Evolutionary conservation across 176 grass and related monocot genomes (phyloP).

Genomic region (Chloris gayana): DNA sequence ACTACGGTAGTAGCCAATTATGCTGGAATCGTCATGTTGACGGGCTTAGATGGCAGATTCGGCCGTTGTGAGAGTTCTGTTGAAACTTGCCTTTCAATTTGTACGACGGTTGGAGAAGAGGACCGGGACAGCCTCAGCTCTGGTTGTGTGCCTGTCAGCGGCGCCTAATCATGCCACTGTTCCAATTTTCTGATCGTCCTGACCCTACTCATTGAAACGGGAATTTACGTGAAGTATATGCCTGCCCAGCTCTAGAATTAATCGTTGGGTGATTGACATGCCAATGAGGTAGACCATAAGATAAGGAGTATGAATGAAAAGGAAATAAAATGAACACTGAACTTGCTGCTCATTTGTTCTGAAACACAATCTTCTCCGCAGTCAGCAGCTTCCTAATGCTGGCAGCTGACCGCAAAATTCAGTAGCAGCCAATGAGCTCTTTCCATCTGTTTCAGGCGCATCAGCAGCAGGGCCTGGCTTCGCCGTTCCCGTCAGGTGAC

Average conservation of each 20-base stretch:
- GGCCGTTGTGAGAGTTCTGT: conserved; percentile 27
- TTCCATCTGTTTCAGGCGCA: conserved; percentile 22
- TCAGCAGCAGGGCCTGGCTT: conserved; percentile 16
- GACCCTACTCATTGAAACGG: background rate
- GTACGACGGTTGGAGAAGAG: conserved; percentile 1
- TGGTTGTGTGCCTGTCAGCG: conserved; percentile 39
- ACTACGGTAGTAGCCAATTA: background rate
- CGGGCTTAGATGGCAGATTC: conserved; percentile 37
- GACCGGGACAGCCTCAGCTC: conserved; percentile 29
- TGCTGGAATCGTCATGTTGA: conserved; percentile 18
- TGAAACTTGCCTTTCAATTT: conserved; percentile 41
- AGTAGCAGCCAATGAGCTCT: background rate
- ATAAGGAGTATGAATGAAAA: background rate
- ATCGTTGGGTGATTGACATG: too few relatives aligned
- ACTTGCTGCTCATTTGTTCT: background rate
- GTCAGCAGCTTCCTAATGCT: background rate
- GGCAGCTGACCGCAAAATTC: background rate
- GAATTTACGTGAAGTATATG: too few relatives aligned
- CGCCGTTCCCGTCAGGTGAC: background rate
- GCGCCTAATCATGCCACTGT: conserved; percentile 24
- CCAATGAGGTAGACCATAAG: background rate
- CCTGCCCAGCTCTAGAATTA: too few relatives aligned
- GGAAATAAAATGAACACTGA: background rate
- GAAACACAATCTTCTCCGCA: background rate
- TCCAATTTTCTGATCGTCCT: background rate